Conservation (phyloP, 1,284 basidiomycete species). For the Ceratobasidium sp. region DNA sequence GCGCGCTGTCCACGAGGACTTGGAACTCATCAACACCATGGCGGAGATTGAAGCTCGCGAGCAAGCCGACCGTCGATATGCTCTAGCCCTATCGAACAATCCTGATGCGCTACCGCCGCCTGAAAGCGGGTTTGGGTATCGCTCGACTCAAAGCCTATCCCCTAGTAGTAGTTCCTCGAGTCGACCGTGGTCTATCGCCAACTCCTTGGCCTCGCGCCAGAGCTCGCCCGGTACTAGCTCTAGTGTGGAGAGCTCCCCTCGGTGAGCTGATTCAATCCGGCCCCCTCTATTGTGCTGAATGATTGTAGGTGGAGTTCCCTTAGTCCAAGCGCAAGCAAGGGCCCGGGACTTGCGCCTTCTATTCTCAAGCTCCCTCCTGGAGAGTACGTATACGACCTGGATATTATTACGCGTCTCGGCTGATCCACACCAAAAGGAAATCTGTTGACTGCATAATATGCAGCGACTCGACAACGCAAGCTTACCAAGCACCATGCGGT, state of each 20-base stretch:
- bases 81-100: not conserved
- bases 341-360: not conserved
- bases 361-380: constrained; percentile 8
- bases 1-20: not conserved
- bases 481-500: constrained; percentile 50
- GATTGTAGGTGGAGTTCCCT: not conserved
- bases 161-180: constrained; percentile 2
- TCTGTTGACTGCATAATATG: constrained; percentile 20
- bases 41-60: constrained; percentile 5
- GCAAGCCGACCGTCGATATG: constrained; percentile 10
- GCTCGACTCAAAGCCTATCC: not conserved
- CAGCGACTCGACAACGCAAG: constrained; percentile 2
- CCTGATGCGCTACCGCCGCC: not conserved
- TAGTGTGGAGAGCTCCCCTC: not conserved
- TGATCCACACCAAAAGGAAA: not conserved
- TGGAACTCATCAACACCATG: not conserved
- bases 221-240: not conserved
- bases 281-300: no score
- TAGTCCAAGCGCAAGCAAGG: not conserved
- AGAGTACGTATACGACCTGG: not conserved
- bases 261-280: not conserved
- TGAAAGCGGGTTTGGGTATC: no score
- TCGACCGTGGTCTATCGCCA: not conserved
- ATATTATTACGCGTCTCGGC: not conserved
- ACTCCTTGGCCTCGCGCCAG: not conserved